These are phyloP conservation scores for Phaseolus coccineus DNA, from an alignment of 331 rosid species.

Conservation along the genomic window DNA sequence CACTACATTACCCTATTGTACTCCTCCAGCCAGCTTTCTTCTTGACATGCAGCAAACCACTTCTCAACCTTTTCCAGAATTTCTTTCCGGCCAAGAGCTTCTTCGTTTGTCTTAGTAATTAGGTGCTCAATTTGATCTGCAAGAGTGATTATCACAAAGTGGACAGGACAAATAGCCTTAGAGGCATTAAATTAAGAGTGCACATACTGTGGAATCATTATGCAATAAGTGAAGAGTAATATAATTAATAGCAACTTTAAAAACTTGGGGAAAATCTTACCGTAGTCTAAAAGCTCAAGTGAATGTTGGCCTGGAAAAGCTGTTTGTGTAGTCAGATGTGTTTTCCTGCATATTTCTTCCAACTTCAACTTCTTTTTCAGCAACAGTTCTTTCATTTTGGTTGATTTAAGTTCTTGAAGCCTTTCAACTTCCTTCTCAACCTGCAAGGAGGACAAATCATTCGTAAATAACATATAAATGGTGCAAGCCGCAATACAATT, in stretches of 20 bases:
- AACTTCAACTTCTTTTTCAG: constrained; percentile 67
- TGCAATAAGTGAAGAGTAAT: constrained; percentile 15
- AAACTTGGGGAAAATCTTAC: constrained; percentile 39
- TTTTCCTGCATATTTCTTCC: constrained; percentile 63
- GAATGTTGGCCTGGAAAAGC: constrained; percentile 47
- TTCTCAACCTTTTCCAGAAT: constrained; percentile 81
- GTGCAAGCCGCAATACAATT: not conserved
- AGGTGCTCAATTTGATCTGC: constrained; percentile 66
- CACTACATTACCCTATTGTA: constrained; percentile 68
- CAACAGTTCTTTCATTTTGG: constrained; percentile 70
- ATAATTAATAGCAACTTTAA: constrained; percentile 9
- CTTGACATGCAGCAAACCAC: constrained; percentile 74
- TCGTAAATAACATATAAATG: constrained; percentile 22
- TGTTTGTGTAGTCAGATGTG: constrained; percentile 59
- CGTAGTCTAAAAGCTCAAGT: constrained; percentile 56
- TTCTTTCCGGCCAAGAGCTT: constrained; percentile 74
- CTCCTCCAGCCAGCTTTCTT: constrained; percentile 89
- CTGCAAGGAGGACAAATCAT: constrained; percentile 46
- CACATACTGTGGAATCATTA: not conserved
- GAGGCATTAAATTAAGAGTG: constrained; percentile 13
- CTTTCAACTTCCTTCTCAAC: constrained; percentile 75
- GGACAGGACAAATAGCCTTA: not conserved
- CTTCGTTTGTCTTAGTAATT: constrained; percentile 61
- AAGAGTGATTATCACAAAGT: constrained; percentile 3
- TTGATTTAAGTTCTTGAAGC: constrained; percentile 72